phyloP scores from a whole-genome alignment of 805 yeast genomes.

The Naumovozyma dairenensis region DNA sequence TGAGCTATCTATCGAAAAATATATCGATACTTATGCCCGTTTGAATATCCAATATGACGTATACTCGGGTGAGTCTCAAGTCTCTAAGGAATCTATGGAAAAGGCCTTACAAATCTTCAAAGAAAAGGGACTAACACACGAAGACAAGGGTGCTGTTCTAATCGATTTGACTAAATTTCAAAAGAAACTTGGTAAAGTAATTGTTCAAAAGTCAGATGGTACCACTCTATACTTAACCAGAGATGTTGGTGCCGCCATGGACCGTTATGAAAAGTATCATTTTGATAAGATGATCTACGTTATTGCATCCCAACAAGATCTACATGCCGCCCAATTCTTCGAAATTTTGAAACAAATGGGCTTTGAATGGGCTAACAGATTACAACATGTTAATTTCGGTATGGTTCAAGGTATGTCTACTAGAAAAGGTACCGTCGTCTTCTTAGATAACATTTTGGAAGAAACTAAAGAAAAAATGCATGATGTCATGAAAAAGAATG shows the following conservation, averaged over 20 bases:
- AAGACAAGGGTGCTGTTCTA: constrained; percentile 83
- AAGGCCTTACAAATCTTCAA: constrained; percentile 52
- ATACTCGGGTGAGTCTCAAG: constrained; percentile 95
- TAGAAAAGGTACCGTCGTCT: constrained; percentile 97
- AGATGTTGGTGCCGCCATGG: constrained; percentile 93
- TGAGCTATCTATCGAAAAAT: constrained; percentile 78
- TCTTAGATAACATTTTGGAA: constrained; percentile 84
- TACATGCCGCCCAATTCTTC: constrained; percentile 88
- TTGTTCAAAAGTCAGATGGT: constrained; percentile 91
- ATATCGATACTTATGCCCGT: constrained; percentile 81
- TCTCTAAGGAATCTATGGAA: constrained; percentile 61
- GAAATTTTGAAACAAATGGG: constrained; percentile 89
- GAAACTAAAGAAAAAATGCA: constrained; percentile 92
- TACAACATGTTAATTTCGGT: constrained; percentile 87
- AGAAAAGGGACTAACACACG: constrained; percentile 62
- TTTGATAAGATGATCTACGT: constrained; percentile 96
- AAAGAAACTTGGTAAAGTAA: constrained; percentile 87
- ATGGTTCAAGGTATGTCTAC: constrained; percentile 99
- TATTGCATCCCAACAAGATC: constrained; percentile 92
- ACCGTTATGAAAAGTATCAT: constrained; percentile 71
- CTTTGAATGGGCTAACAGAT: constrained; percentile 70
- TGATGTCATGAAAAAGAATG: constrained; percentile 90
- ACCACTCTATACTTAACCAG: constrained; percentile 89
- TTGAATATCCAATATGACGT: constrained; percentile 79
- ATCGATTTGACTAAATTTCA: constrained; percentile 77